These are phyloP conservation scores for Colletotrichum orbiculare DNA, from an alignment of 2,329 filamentous ascomycete genomes.

Conservation along the genomic window DNA sequence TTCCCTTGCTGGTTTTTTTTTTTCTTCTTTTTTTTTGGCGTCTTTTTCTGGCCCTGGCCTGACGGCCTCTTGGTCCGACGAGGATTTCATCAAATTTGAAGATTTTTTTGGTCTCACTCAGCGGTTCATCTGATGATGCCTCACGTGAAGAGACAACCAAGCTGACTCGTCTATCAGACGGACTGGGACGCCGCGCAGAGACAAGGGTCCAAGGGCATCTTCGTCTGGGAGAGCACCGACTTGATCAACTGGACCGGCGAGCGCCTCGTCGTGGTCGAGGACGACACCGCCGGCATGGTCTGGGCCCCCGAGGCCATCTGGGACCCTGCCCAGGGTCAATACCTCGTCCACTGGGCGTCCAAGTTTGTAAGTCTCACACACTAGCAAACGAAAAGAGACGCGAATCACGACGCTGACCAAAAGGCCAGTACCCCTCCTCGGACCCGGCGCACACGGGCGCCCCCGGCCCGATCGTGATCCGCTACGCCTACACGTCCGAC, in stretches of 20 bases:
- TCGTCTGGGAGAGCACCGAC: slow-evolving; percentile 66
- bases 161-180: slow-evolving; percentile 47
- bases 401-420: neutral
- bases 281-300: slow-evolving; percentile 66
- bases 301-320: slow-evolving; percentile 58
- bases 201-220: slow-evolving; percentile 62
- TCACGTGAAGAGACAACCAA: neutral
- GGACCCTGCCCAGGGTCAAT: slow-evolving; percentile 44
- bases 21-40: too few species aligned
- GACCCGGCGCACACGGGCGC: slow-evolving; percentile 61
- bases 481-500: slow-evolving; percentile 66
- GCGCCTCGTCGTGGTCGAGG: slow-evolving; percentile 61
- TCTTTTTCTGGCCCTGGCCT: too few species aligned
- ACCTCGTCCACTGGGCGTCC: slow-evolving; percentile 59
- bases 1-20: neutral
- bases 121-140: neutral
- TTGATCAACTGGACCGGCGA: slow-evolving; percentile 61
- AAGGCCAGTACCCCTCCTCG: slow-evolving; percentile 54
- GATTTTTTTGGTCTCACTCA: too few species aligned
- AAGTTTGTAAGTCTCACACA: slow-evolving; percentile 51
- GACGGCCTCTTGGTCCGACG: too few species aligned
- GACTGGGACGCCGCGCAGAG: slow-evolving; percentile 64
- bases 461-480: slow-evolving; percentile 57
- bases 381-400: too few species aligned
- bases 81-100: too few species aligned